A percentile compares a stretch with the other conserved stretches of the same genome.
phyloP scores from a whole-genome alignment of 1,139 yeast genomes.

The Magnusiomyces sp. region DNA sequence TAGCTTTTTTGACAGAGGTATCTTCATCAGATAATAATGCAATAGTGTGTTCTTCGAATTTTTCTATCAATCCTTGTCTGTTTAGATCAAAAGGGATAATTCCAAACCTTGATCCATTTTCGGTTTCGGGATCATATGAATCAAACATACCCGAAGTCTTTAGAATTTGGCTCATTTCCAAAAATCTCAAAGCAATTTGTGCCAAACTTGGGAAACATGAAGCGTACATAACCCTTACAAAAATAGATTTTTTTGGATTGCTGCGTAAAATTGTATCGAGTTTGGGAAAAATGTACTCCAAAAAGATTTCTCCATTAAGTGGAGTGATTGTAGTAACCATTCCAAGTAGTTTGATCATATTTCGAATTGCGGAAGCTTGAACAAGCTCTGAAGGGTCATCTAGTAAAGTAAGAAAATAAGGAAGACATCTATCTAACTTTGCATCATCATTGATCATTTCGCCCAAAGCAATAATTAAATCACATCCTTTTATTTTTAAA shows the following conservation, averaged over 20 bases:
- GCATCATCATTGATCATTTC: constrained; percentile 75
- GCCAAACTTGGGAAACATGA: constrained; percentile 65
- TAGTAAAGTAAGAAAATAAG: constrained; percentile 55
- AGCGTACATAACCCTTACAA: constrained; percentile 63
- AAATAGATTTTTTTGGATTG: constrained; percentile 33
- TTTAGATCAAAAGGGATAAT: constrained; percentile 28
- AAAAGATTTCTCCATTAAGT: constrained; percentile 63
- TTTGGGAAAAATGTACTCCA: constrained; percentile 76
- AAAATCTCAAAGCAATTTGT: constrained; percentile 50
- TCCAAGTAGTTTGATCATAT: constrained; percentile 45
- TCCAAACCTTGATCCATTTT: constrained; percentile 32
- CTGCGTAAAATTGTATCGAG: constrained; percentile 38
- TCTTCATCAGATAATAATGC: constrained; percentile 61
- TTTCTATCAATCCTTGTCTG: constrained; percentile 27
- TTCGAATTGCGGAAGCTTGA: constrained; percentile 38
- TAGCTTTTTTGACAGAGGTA: constrained; percentile 57
- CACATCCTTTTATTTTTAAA: constrained; percentile 64
- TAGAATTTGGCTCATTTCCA: constrained; percentile 55
- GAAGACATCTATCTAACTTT: constrained; percentile 77
- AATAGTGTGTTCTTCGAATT: constrained; percentile 59
- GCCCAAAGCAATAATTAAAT: constrained; percentile 64
- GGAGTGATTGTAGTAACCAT: constrained; percentile 66
- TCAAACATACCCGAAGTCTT: constrained; percentile 37
- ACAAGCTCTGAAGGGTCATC: constrained; percentile 51
- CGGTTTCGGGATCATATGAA: constrained; percentile 37